Evolutionary conservation across 2,329 filamentous ascomycete species (phyloP).

Genomic region (Penicillium sp.): DNA sequence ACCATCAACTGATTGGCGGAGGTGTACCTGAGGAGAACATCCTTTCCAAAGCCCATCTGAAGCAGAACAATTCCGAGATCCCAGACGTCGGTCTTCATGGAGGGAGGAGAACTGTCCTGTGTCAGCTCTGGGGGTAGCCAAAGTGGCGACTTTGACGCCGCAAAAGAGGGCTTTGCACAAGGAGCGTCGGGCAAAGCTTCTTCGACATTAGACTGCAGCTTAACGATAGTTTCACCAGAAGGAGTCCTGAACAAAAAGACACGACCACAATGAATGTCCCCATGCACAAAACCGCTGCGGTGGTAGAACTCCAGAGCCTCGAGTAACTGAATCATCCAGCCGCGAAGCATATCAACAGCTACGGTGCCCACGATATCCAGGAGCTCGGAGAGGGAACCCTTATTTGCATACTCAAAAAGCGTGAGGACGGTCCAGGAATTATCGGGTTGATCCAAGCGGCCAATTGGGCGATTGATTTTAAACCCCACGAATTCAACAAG

Average conservation of each 20-base stretch:
- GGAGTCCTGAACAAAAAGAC: slow-evolving; percentile 64
- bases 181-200: slow-evolving; percentile 46
- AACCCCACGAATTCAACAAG: slow-evolving; percentile 74
- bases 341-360: slow-evolving; percentile 64
- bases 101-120: slow-evolving; percentile 47
- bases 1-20: slow-evolving; percentile 68
- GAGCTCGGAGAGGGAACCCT: slow-evolving; percentile 72
- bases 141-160: slow-evolving; percentile 64
- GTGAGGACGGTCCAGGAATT: slow-evolving; percentile 63
- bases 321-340: slow-evolving; percentile 85
- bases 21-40: slow-evolving; percentile 65
- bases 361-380: slow-evolving; percentile 69
- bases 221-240: slow-evolving; percentile 59
- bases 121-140: slow-evolving; percentile 75
- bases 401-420: slow-evolving; percentile 67
- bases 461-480: slow-evolving; percentile 55
- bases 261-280: slow-evolving; percentile 70
- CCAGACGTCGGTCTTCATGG: slow-evolving; percentile 84
- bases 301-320: slow-evolving; percentile 84
- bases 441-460: slow-evolving; percentile 34
- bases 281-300: slow-evolving; percentile 72
- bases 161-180: slow-evolving; percentile 26
- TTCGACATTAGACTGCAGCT: slow-evolving; percentile 44
- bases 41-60: slow-evolving; percentile 85
- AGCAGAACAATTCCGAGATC: slow-evolving; percentile 83